Evolutionary conservation across 1,139 yeast genomes (phyloP).

Genomic region (Candida tropicalis): DNA sequence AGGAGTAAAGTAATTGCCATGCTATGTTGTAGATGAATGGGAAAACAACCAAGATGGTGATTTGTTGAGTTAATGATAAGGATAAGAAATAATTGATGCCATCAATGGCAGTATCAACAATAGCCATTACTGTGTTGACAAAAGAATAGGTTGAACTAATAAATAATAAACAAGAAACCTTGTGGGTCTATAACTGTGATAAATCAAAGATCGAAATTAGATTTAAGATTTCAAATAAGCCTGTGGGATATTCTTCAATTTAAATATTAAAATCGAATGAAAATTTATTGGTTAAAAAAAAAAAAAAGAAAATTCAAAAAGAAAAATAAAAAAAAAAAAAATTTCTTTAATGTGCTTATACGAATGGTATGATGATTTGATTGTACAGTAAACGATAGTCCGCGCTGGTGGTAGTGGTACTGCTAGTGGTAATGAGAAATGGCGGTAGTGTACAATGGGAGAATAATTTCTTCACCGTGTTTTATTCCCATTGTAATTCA

Average conservation of each 20-base stretch:
- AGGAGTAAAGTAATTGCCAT: slow-evolving; percentile 71
- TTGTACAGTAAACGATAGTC: background rate
- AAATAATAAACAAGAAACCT: too few species aligned
- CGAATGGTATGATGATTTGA: slow-evolving; percentile 4
- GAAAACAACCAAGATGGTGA: slow-evolving; percentile 39
- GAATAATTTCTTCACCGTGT: too few species aligned
- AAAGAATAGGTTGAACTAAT: slow-evolving; percentile 4
- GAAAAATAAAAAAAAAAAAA: background rate
- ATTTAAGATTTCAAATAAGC: background rate
- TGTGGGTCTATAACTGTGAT: too few species aligned
- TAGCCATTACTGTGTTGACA: slow-evolving; percentile 25
- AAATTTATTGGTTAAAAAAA: background rate
- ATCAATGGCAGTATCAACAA: slow-evolving; percentile 25
- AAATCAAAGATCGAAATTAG: background rate
- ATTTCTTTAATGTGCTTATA: background rate
- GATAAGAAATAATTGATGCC: slow-evolving; percentile 25
- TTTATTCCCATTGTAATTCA: too few species aligned
- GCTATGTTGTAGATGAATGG: slow-evolving; percentile 63
- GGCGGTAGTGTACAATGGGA: too few species aligned
- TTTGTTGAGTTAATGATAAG: slow-evolving; percentile 34
- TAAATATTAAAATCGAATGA: slow-evolving; percentile 2
- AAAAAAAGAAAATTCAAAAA: too few species aligned
- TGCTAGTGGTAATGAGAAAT: too few species aligned
- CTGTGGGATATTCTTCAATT: slow-evolving; percentile 1
- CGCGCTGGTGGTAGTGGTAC: too few species aligned